Evolutionary conservation across 345 rosid genomes (phyloP).

Genomic region (Bruguiera parviflora): DNA sequence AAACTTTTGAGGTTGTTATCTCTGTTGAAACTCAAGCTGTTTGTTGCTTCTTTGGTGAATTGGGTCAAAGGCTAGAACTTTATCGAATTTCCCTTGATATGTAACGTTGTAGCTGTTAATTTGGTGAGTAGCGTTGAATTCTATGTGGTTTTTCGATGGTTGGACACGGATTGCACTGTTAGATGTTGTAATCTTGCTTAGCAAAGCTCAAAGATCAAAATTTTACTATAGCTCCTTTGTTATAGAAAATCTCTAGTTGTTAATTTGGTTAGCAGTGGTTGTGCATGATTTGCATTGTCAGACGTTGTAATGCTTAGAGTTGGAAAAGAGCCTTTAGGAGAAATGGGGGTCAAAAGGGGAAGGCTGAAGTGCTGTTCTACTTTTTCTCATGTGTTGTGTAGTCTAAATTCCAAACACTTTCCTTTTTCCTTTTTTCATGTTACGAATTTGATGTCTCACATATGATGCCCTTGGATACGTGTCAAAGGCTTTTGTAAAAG

Average conservation of each 20-base stretch:
- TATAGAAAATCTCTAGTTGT: too few species aligned
- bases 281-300: too few species aligned
- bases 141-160: not conserved
- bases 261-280: too few species aligned
- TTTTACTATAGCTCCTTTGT: too few species aligned
- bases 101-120: not conserved
- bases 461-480: too few species aligned
- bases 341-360: not conserved
- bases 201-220: too few species aligned
- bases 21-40: not conserved
- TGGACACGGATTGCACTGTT: not conserved
- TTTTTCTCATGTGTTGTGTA: not conserved
- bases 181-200: not conserved
- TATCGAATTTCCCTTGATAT: not conserved
- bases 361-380: too few species aligned
- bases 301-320: not conserved
- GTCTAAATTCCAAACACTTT: too few species aligned
- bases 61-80: not conserved
- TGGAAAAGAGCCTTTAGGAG: not conserved
- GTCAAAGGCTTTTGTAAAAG: not conserved
- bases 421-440: too few species aligned
- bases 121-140: not conserved
- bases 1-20: not conserved
- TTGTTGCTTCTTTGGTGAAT: not conserved
- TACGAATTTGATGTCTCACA: too few species aligned